Percentiles rank a stretch among this genome's conserved stretches.
phyloP scores from a whole-genome alignment of 1,284 basidiomycete genomes.

The Melampsora americana region DNA sequence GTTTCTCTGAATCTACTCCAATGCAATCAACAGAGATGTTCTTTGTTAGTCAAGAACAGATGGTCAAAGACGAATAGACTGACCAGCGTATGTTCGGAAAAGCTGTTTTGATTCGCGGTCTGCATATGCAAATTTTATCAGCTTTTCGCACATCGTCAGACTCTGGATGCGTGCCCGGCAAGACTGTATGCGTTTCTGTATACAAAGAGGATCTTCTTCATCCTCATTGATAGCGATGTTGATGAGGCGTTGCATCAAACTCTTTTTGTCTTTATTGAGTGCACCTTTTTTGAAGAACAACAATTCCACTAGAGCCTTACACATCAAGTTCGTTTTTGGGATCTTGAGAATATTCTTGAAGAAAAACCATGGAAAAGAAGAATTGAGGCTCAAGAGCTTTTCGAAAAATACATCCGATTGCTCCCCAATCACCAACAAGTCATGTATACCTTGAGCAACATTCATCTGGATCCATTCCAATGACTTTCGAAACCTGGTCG shows the following conservation, averaged over 20 bases:
- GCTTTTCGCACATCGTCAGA: constrained; percentile 49
- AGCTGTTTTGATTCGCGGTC: constrained; percentile 47
- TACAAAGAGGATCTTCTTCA: constrained; percentile 46
- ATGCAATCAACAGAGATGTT: not conserved
- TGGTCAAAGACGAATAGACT: constrained; percentile 5
- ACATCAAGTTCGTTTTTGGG: constrained; percentile 47
- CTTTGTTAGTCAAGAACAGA: not conserved
- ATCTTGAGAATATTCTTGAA: constrained; percentile 47
- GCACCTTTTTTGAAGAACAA: constrained; percentile 45
- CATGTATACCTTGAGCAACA: constrained; percentile 46
- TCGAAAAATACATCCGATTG: constrained; percentile 46
- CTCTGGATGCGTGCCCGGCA: constrained; percentile 46
- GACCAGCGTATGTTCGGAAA: constrained; percentile 48
- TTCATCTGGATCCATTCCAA: constrained; percentile 45
- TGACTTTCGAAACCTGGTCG: constrained; percentile 46
- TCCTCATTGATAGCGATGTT: constrained; percentile 42
- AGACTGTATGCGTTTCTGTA: constrained; percentile 46
- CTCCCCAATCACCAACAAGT: constrained; percentile 45
- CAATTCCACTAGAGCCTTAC: constrained; percentile 47
- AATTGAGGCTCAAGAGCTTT: constrained; percentile 47
- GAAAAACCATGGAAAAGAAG: constrained; percentile 48
- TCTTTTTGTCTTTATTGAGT: constrained; percentile 46
- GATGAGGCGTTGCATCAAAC: constrained; percentile 47
- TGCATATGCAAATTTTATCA: constrained; percentile 46
- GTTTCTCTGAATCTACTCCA: constrained; percentile 45